phyloP scores from a whole-genome alignment of 2,329 filamentous ascomycete genomes.

The Boeremia exigua region DNA sequence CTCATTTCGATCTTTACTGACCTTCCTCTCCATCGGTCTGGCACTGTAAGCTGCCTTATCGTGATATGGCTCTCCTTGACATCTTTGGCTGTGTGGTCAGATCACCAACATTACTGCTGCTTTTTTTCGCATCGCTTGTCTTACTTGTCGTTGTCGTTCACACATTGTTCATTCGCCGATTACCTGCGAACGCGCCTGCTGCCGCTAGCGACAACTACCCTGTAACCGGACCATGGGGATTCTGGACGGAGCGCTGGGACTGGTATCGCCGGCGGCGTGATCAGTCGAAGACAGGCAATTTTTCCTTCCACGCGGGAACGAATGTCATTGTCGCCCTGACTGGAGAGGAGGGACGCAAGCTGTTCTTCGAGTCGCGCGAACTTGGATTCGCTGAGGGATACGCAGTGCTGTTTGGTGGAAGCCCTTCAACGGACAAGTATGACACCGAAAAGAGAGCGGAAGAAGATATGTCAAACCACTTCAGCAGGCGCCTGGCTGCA shows the following conservation, averaged over 20 bases:
- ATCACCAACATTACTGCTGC: constrained; percentile 19
- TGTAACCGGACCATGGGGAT: constrained; percentile 53
- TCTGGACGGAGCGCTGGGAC: constrained; percentile 56
- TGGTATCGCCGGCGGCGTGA: constrained; percentile 50
- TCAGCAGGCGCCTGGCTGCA: constrained; percentile 27
- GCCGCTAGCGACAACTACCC: constrained; percentile 42
- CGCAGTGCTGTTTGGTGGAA: constrained; percentile 36
- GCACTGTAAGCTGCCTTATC: background rate
- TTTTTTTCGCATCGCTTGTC: constrained; percentile 18
- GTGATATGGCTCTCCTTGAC: constrained; percentile 20
- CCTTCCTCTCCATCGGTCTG: background rate
- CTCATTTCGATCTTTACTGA: background rate
- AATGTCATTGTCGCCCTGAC: constrained; percentile 55
- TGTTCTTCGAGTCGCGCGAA: constrained; percentile 56
- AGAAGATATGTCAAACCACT: constrained; percentile 27
- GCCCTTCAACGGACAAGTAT: constrained; percentile 20
- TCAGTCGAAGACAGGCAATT: constrained; percentile 51
- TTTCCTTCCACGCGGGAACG: constrained; percentile 57
- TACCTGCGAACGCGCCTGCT: constrained; percentile 31
- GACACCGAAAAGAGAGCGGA: constrained; percentile 18
- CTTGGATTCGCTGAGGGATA: constrained; percentile 54
- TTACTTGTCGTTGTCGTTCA: constrained; percentile 19
- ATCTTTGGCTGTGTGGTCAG: constrained; percentile 1
- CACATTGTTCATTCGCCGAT: constrained; percentile 25
- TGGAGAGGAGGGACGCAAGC: constrained; percentile 51